Conservation (phyloP, 768 basidiomycete species). For the Amanita pseudoporphyria region DNA sequence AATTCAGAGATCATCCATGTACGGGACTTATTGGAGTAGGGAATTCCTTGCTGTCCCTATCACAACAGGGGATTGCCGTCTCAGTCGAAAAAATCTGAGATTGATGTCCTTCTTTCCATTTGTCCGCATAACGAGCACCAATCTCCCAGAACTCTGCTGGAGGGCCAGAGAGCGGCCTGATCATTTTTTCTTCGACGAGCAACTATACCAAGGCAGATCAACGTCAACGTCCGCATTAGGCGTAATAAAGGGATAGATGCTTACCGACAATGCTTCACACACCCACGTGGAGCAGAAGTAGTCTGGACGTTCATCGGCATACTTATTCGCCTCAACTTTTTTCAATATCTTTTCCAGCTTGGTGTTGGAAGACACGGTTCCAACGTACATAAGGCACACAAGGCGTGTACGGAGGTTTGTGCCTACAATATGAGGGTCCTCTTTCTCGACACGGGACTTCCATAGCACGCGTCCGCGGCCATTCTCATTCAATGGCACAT, state of each 20-base stretch:
- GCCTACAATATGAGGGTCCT: neutral
- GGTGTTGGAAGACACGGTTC: neutral
- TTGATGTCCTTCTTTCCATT: conserved; percentile 1
- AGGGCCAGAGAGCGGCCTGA: neutral
- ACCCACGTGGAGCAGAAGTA: conserved; percentile 1
- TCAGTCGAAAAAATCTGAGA: neutral
- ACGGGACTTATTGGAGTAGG: conserved; percentile 16
- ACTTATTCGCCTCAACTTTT: conserved; percentile 2
- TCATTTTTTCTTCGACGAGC: conserved; percentile 3
- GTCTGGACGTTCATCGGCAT: conserved; percentile 3
- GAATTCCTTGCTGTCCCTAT: neutral
- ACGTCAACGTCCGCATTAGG: neutral
- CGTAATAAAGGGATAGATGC: neutral
- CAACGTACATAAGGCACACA: conserved; percentile 1
- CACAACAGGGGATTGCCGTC: conserved; percentile 4
- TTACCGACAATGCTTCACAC: conserved; percentile 1
- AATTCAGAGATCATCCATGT: neutral
- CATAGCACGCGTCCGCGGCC: conserved; percentile 4
- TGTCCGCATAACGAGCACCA: conserved; percentile 3
- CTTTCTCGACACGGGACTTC: conserved; percentile 1
- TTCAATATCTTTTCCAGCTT: conserved; percentile 3
- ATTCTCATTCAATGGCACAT: conserved; percentile 5
- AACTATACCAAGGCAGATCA: conserved; percentile 1
- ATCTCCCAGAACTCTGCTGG: conserved; percentile 5
- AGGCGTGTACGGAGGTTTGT: conserved; percentile 1